Conservation (phyloP, 176 grass and related monocot genomes). For the Avena insularis region DNA sequence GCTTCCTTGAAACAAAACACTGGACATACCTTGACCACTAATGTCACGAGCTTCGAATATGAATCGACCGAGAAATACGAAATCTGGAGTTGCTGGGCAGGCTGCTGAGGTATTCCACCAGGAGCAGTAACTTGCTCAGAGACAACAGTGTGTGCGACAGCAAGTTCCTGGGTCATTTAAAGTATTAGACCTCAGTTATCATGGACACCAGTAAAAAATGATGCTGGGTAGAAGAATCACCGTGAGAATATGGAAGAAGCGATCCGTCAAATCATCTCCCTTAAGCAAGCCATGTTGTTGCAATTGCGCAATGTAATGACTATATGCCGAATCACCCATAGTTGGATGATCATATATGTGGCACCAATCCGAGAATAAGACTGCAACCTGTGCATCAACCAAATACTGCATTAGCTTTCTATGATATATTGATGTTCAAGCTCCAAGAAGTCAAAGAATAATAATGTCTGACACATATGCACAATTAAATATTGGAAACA, state of each 20-base stretch:
- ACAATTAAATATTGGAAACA: background rate
- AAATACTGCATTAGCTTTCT: slow-evolving; percentile 45
- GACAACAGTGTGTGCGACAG: slow-evolving; percentile 60
- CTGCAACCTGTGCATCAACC: slow-evolving; percentile 59
- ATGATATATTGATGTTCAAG: background rate
- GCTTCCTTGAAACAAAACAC: slow-evolving; percentile 4
- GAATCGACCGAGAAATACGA: slow-evolving; percentile 89
- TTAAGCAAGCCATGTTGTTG: slow-evolving; percentile 84
- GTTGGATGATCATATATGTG: slow-evolving; percentile 83
- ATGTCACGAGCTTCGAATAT: slow-evolving; percentile 79
- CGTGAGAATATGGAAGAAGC: slow-evolving; percentile 72
- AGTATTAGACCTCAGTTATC: slow-evolving; percentile 35
- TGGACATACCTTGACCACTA: slow-evolving; percentile 80
- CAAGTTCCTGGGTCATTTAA: slow-evolving; percentile 65
- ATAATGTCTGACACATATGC: no score
- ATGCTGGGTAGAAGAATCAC: slow-evolving; percentile 49
- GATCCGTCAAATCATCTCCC: slow-evolving; percentile 87
- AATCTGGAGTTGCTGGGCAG: slow-evolving; percentile 57
- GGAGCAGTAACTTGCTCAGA: slow-evolving; percentile 64
- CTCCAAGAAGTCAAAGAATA: no score
- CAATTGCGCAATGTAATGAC: slow-evolving; percentile 74
- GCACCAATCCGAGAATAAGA: slow-evolving; percentile 88
- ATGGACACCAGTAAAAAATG: slow-evolving; percentile 32
- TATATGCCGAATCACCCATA: slow-evolving; percentile 74
- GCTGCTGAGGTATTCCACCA: slow-evolving; percentile 54